Conservation (phyloP, 371 early-diverging fungal genomes). For the Rhizomucor pusillus region DNA sequence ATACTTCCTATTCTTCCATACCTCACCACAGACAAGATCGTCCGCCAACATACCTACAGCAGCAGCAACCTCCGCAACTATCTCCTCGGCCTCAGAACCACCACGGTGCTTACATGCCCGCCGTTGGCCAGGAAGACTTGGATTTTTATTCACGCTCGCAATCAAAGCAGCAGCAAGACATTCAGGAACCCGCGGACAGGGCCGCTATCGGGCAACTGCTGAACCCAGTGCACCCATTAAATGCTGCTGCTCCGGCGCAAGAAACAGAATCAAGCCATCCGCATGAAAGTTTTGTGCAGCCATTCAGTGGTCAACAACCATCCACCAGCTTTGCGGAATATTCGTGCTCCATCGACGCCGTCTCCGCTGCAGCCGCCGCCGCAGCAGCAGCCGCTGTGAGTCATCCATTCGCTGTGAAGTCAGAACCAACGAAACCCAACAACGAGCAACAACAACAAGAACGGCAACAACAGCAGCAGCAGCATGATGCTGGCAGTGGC, state of each 20-base stretch:
- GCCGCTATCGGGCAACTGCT: conserved; percentile 36
- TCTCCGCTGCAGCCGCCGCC: conserved; percentile 7
- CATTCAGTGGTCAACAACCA: background rate
- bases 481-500: conserved; percentile 1
- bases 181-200: conserved; percentile 8
- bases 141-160: background rate
- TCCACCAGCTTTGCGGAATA: background rate
- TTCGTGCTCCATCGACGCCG: too few relatives aligned
- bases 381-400: background rate
- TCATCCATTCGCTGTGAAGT: background rate
- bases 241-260: conserved; percentile 8
- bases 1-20: conserved; percentile 18
- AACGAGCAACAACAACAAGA: conserved; percentile 1
- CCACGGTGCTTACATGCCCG: conserved; percentile 1
- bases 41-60: conserved; percentile 5
- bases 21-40: conserved; percentile 8
- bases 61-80: conserved; percentile 8
- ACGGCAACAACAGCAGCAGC: background rate
- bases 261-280: conserved; percentile 5
- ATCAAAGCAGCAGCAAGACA: conserved; percentile 5
- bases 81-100: conserved; percentile 3
- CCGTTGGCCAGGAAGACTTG: conserved; percentile 2
- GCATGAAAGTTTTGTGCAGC: too few relatives aligned
- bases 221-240: conserved; percentile 41
- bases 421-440: background rate